These are phyloP conservation scores for Ballota nigra DNA, from an alignment of 257 asterid genomes.

Conservation along the genomic window DNA sequence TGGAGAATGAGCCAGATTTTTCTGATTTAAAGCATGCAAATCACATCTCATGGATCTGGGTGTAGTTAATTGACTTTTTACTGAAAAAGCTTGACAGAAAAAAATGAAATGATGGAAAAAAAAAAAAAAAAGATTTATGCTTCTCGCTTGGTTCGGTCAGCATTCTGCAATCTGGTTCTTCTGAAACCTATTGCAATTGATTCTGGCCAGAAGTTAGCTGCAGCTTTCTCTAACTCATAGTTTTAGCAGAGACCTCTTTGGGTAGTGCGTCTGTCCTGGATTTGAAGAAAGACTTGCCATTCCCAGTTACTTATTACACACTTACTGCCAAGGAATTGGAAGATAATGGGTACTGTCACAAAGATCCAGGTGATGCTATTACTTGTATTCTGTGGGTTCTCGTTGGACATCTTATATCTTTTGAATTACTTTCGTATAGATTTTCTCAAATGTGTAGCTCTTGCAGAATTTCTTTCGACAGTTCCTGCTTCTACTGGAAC, in stretches of 20 bases:
- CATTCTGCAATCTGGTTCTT: slow-evolving; percentile 2
- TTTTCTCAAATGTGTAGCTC: slow-evolving; percentile 18
- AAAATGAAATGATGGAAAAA: not conserved
- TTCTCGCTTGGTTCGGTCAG: not conserved
- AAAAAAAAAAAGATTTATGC: not conserved
- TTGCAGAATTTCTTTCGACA: slow-evolving; percentile 72
- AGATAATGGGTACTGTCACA: slow-evolving; percentile 72
- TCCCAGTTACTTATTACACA: slow-evolving; percentile 75
- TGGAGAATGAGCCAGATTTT: slow-evolving; percentile 6
- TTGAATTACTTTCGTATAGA: not conserved
- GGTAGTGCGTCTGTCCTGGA: slow-evolving; percentile 37
- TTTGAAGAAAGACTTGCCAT: slow-evolving; percentile 54
- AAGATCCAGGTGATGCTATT: slow-evolving; percentile 59
- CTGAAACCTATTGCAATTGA: not conserved
- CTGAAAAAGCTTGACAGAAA: not conserved
- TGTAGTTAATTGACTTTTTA: not conserved
- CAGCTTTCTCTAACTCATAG: slow-evolving; percentile 6
- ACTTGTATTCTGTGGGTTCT: slow-evolving; percentile 6
- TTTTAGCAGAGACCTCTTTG: slow-evolving; percentile 41
- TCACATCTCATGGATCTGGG: not conserved
- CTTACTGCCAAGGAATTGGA: slow-evolving; percentile 77
- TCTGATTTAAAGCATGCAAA: not conserved
- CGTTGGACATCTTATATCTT: not conserved
- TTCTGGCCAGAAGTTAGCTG: slow-evolving; percentile 8
- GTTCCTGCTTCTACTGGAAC: slow-evolving; percentile 77